These are phyloP conservation scores for Cercophora sp. DNA, from an alignment of 495 filamentous ascomycete genomes.

Conservation along the genomic window DNA sequence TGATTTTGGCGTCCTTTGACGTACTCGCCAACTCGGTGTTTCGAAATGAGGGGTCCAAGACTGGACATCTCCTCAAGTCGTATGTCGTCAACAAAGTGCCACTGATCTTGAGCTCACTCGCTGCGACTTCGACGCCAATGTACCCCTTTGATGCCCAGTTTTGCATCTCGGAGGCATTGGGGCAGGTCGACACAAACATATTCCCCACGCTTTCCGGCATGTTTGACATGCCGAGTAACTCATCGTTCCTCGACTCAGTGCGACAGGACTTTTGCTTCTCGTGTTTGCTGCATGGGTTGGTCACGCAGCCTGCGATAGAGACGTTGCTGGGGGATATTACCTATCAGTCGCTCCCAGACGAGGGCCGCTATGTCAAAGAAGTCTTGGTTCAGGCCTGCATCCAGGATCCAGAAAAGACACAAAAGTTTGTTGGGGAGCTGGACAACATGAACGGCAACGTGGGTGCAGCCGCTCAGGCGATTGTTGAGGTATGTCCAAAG, in stretches of 20 bases:
- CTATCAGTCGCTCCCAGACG: constrained; percentile 71
- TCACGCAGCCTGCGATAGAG: constrained; percentile 74
- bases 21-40: constrained; percentile 82
- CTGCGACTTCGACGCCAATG: constrained; percentile 39
- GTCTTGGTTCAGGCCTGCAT: constrained; percentile 70
- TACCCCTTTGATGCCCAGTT: constrained; percentile 69
- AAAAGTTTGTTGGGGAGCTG: constrained; percentile 71
- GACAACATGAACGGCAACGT: constrained; percentile 95
- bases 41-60: constrained; percentile 66
- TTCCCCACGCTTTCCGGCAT: constrained; percentile 78
- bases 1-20: constrained; percentile 86
- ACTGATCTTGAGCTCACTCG: constrained; percentile 64
- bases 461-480: constrained; percentile 76
- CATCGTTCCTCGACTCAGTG: constrained; percentile 73
- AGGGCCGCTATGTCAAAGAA: constrained; percentile 72
- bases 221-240: constrained; percentile 69
- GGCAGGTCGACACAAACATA: constrained; percentile 68
- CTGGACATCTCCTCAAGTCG: constrained; percentile 75
- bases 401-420: constrained; percentile 64
- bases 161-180: constrained; percentile 76
- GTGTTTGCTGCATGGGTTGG: constrained; percentile 78
- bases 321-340: constrained; percentile 79
- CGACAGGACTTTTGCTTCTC: constrained; percentile 90
- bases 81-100: constrained; percentile 95
- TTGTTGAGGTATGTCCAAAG: constrained; percentile 70